Evolutionary conservation across 345 rosid species (phyloP).

Genomic region (Garcia nutans): DNA sequence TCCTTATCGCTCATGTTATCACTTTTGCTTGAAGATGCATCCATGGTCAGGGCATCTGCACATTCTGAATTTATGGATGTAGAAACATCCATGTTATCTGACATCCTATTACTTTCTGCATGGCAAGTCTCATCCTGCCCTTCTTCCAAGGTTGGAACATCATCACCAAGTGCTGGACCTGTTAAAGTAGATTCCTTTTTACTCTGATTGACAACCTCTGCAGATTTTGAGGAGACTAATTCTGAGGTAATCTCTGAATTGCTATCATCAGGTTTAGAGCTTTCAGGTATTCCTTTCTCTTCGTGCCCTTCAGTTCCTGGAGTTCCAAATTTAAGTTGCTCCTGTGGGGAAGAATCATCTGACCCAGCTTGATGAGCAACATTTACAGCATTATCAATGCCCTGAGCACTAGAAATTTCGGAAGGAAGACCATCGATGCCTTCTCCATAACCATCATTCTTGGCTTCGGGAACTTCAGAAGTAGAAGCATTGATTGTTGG

Average conservation of each 20-base stretch:
- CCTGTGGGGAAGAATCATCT: slow-evolving; percentile 25
- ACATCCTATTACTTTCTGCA: slow-evolving; percentile 21
- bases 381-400: slow-evolving; percentile 3
- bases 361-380: slow-evolving; percentile 11
- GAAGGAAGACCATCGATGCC: slow-evolving; percentile 29
- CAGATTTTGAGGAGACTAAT: slow-evolving; percentile 21
- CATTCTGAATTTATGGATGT: slow-evolving; percentile 32
- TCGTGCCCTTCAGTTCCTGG: slow-evolving; percentile 18
- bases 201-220: slow-evolving; percentile 19
- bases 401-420: slow-evolving; percentile 33
- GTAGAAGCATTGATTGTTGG: slow-evolving; percentile 25
- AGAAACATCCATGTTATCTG: slow-evolving; percentile 31
- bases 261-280: slow-evolving; percentile 29
- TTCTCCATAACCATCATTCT: slow-evolving; percentile 29
- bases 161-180: slow-evolving; percentile 19
- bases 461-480: slow-evolving; percentile 33
- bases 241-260: slow-evolving; percentile 34
- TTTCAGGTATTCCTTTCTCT: slow-evolving; percentile 17
- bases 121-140: slow-evolving; percentile 29
- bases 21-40: slow-evolving; percentile 19
- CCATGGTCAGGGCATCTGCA: slow-evolving; percentile 24
- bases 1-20: slow-evolving; percentile 8
- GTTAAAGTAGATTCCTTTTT: slow-evolving; percentile 27
- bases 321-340: slow-evolving; percentile 30
- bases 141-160: slow-evolving; percentile 31